Evolutionary conservation across 225 moss, liverwort and hornwort genomes (phyloP), one percentile per base, ranked within the genome.

Genomic region (Ulota crispa): DNA sequence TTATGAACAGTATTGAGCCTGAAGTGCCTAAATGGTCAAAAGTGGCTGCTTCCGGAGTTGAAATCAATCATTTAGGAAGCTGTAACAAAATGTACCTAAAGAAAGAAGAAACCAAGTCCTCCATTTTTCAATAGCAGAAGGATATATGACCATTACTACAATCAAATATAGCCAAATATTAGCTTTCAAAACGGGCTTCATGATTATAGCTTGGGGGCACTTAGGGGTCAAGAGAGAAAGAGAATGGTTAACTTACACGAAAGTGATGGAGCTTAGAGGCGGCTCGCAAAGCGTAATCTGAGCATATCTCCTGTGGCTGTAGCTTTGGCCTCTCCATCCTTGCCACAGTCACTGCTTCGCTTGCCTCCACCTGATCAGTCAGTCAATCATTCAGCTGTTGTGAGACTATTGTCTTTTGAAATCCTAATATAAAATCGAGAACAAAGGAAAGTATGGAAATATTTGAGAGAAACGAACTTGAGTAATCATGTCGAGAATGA

Each of bases 181-280:
- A 26, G 16, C 26, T 54, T n/a, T 19, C 39, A 27, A 13, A 77
- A 18, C 9, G 10, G 1, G 64, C 9, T 64, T 45, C 1, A 52
- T 24, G 16, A 50, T n/a, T 43, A 34, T 10, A 64, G 3, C 15
- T 24, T 34, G 26, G 8, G 52, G 8, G 52, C 53, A 67, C 27
- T 68, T 27, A 21, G 37, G 14, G 39, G 10, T 65, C 15, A n/a
- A 66, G 11, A 68, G 31, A 74, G n/a, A 67, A 21, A 23, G 55
- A 74, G 20, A 59, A 47, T 11, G 61, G 26, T 45, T 7, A 63
- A 83, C 91, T 87, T 84, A 98, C 98, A 70, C 93, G 90, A 84
- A 99, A 99, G 82, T 96, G 92, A 80, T 89, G 90, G 71, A 92
- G 87, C 88, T 99, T 99, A 24, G 93, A 92, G 60, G 96, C 92